Base-by-base conservation (phyloP, 2,329 filamentous ascomycete species). In the Colletotrichum sp. region DNA sequence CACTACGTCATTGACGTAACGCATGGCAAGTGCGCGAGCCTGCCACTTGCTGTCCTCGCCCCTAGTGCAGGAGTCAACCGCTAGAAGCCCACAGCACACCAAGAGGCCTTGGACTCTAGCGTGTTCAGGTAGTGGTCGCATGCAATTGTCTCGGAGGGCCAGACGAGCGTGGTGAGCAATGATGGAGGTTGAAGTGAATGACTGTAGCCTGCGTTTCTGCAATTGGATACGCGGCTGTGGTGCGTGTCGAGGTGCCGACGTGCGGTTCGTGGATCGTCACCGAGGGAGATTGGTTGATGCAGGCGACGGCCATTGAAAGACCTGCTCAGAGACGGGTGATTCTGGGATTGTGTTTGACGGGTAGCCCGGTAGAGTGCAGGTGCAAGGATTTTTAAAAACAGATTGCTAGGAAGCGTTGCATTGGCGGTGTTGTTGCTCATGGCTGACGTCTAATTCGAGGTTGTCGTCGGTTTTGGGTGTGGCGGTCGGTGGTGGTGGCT, bases 41-140 rank as follows among this genome's bases (percentile, higher is more conserved):
- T 36, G 15, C 0, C 0, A 16, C 0, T 36, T 36, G 7, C 15
- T 8, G 34, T 16, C 34, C 34, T 16, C 34, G 15, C 7, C 15
- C 0, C 15, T 16, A 36, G 15, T 16, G 34, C 15, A 36, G 34
- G 15, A 36, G 15, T 36, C 0, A 8, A 36, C 34, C 34, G 34
- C 34, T 15, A 2, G 34, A 1, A 36, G 34, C 34, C 0, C 15
- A 13, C 34, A 36, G 34, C 34, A 36, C 7, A 8, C 1, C 34
- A 7, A 18, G 36, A 39, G 36, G 8, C 8, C 16, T 39, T 7
- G 8, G 36, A 39, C 5, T 18, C 16, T 9, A 5, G 36, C 36
- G 36, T 39, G 36, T 39, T 18, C 15, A 8, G 36, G 36, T 2
- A 5, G 8, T 9, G 36, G 16, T 39, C 16, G 36, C 15, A 39